Evolutionary conservation across 306 rosid species (phyloP), one percentile per base, ranked within the genome.

Genomic region (Cicer judaicum): DNA sequence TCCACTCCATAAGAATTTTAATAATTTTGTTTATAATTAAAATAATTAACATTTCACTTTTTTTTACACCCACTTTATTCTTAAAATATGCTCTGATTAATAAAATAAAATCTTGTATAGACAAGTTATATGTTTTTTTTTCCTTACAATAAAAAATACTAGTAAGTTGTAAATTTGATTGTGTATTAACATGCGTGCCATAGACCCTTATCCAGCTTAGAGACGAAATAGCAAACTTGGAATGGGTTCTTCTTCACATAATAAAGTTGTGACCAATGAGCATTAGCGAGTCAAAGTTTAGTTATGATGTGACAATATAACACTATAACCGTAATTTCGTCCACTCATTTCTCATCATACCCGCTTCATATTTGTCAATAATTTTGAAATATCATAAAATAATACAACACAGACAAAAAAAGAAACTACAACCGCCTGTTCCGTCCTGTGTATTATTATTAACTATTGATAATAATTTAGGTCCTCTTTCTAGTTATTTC

Each of bases 341-440:
- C 98, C 98, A 91, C 98, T 89, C 96, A 77, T 76, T 86, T 84
- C 88, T 78, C 60, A 61, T 89, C 90, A 72, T 52, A 59, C 39
- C 82, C 56, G 60, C 68, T 60, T 49, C 72, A 24, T 56, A 60
- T 76, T 34, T 62, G 11, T 15, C 62, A 69, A 70, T 10, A 50
- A 42, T 64, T 46, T 70, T 43, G 64, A 70, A 70, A 70, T 68
- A 46, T 16, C 10, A 38, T 13, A 40, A 71, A 68, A 77, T 10
- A 78, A 39, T 43, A 65, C 15, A 72, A 10, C 63, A 63, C 13
- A 72, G 11, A 62, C 54, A 57, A 19, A 70, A 70, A 10, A 56
- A n/a, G 7, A 48, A 40, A 29, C 56, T 7, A 52, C 75, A 73
- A 84, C 79, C 65, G 70, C 84, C 87, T 79, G 75, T 80, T 78